Base-by-base conservation (phyloP, 352 stramenopile genomes). In the Phytophthora pistaciae region DNA sequence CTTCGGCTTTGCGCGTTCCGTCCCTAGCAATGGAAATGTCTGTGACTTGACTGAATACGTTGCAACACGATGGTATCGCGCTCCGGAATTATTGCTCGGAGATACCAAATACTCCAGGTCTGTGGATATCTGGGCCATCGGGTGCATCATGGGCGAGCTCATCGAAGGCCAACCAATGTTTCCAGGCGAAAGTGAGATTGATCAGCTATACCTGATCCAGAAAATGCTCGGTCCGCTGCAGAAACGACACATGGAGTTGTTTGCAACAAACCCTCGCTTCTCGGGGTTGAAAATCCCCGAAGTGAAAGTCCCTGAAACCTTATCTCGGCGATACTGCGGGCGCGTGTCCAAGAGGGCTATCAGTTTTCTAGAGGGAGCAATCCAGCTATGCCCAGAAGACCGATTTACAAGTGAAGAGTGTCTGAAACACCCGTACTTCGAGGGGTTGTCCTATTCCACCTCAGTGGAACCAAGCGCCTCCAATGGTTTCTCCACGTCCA, bases 141-240 rank as follows among this genome's bases (percentile, higher is more conserved):
- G 98, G 3, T 99, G 98, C 81, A 98, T 99, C 57, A 98, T 98
- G 75, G 98, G 96, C 27, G 98, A 99, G 81, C 84, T 99, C 9
- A 80, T 99, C 7, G 87, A 99, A 57, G 97, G 97, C 2, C 93
- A 99, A 70, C 98, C 98, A 5, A 88, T 99, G 58, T 99, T 99
- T 75, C 97, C 98, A 4, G 98, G 98, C n/a, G 97, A 99, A 74
- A 99, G 93, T 38, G 97, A 98, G 60, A 98, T 99, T 20, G 98
- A 99, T 72, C 98, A 99, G 87, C 84, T 99, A 3, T 98, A 99
- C 20, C 91, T 99, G 77, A 99, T 99, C 65, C 99, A 99, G 75
- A 99, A 99, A 74, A 85, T 99, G 50, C 86, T 99, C 10, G 98
- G 98, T 1, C 98, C 98, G 50, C 95, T 98, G 16, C 94, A 94